These are phyloP conservation scores for Leucogyrophana mollusca DNA, from an alignment of 768 basidiomycete species.

Conservation along the genomic window DNA sequence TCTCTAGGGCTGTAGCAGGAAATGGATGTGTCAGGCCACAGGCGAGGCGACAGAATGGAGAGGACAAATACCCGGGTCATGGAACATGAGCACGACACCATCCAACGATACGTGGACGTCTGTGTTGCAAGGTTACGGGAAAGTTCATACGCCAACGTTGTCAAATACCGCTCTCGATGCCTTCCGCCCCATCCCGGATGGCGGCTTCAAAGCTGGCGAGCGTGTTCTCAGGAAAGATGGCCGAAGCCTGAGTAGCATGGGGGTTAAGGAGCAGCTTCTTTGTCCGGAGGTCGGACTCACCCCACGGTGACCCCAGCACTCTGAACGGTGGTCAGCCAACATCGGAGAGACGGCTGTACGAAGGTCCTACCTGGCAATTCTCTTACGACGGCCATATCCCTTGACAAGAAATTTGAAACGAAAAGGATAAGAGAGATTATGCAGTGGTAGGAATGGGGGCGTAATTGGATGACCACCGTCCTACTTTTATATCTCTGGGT, in stretches of 20 bases:
- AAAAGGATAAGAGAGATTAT: constrained; percentile 16
- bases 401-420: background rate
- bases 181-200: constrained; percentile 93
- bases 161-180: constrained; percentile 93
- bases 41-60: constrained; percentile 17
- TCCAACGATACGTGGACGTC: constrained; percentile 95
- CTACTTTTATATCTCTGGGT: background rate
- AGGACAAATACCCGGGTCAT: constrained; percentile 73
- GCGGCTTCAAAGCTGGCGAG: constrained; percentile 94
- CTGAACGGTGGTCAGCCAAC: constrained; percentile 28
- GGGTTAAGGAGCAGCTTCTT: constrained; percentile 2
- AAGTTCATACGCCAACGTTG: constrained; percentile 31
- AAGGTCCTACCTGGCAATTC: constrained; percentile 23
- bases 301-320: constrained; percentile 82
- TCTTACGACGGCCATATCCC: constrained; percentile 20
- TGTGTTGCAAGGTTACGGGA: constrained; percentile 57
- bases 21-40: constrained; percentile 24
- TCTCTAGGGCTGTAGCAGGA: constrained; percentile 50
- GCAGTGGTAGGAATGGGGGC: constrained; percentile 6
- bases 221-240: constrained; percentile 90
- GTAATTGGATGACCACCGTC: too few relatives aligned
- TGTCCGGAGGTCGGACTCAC: constrained; percentile 34
- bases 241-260: constrained; percentile 62
- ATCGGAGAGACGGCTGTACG: background rate
- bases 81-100: constrained; percentile 90